Evolutionary conservation across 1,284 basidiomycete species (phyloP).

Genomic region (Papiliotrema terrestris): DNA sequence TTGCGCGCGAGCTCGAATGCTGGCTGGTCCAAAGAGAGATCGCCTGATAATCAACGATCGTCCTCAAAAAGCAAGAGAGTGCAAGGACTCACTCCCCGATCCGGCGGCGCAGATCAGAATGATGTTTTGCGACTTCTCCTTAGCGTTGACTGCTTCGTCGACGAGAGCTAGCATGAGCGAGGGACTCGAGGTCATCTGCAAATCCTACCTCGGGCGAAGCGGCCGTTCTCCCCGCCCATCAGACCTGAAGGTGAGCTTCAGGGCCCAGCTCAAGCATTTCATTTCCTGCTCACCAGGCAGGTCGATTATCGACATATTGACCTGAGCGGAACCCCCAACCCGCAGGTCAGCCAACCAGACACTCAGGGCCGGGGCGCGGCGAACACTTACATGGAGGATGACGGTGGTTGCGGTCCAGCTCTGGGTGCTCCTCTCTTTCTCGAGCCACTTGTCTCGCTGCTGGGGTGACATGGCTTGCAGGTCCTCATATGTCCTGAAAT

Average conservation of each 20-base stretch:
- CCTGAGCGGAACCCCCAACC: conserved; percentile 17
- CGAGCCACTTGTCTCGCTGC: background rate
- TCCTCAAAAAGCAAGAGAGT: background rate
- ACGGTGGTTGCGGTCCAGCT: conserved; percentile 20
- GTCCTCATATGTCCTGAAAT: conserved; percentile 8
- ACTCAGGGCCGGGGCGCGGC: background rate
- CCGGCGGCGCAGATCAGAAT: conserved; percentile 24
- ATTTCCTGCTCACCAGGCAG: conserved; percentile 31
- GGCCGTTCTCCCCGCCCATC: conserved; percentile 1
- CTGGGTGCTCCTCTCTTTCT: background rate
- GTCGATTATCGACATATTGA: conserved; percentile 23
- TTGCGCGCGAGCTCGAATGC: conserved; percentile 11
- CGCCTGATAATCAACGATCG: conserved; percentile 6
- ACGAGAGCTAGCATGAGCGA: conserved; percentile 10
- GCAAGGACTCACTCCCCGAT: conserved; percentile 12
- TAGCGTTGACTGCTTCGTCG: conserved; percentile 8
- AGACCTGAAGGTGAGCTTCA: conserved; percentile 2
- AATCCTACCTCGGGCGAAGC: background rate
- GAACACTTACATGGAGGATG: conserved; percentile 14
- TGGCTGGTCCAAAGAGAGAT: conserved; percentile 5
- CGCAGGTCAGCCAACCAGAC: background rate
- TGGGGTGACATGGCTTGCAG: background rate
- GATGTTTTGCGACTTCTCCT: conserved; percentile 11
- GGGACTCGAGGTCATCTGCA: background rate
- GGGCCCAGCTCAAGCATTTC: too few species aligned